phyloP scores from a whole-genome alignment of 352 stramenopile species.

The Saprolegnia diclina region DNA sequence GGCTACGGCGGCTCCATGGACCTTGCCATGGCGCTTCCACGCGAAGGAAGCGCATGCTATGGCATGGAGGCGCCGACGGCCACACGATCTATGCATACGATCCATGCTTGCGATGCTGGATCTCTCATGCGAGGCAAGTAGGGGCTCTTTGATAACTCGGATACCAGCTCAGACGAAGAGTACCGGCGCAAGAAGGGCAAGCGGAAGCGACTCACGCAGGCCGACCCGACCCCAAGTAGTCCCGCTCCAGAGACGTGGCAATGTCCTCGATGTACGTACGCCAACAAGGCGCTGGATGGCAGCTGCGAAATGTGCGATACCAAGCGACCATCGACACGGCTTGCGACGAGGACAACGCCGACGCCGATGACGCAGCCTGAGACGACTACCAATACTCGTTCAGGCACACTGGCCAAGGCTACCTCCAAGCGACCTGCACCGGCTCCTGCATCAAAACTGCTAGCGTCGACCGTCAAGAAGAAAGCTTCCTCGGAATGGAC shows the following conservation, averaged over 20 bases:
- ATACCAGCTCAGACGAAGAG: constrained; percentile 25
- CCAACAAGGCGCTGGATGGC: constrained; percentile 33
- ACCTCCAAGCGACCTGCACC: constrained; percentile 1
- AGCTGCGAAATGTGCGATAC: constrained; percentile 44
- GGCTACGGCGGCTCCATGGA: too few species aligned
- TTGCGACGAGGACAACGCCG: neutral
- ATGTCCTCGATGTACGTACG: constrained; percentile 44
- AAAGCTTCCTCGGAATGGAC: constrained; percentile 26
- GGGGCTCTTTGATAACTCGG: constrained; percentile 10
- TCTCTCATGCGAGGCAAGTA: neutral
- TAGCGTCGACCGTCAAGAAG: constrained; percentile 27
- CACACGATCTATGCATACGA: too few species aligned
- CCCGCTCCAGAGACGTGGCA: constrained; percentile 29
- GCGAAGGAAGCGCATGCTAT: too few species aligned
- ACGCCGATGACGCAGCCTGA: constrained; percentile 30
- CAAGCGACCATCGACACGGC: constrained; percentile 14
- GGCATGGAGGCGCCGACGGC: too few species aligned
- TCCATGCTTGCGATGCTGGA: too few species aligned
- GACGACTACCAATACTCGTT: constrained; percentile 43
- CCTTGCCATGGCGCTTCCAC: too few species aligned
- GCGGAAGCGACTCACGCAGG: constrained; percentile 11
- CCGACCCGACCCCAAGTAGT: neutral
- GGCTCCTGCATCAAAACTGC: constrained; percentile 7
- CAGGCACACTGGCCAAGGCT: neutral
- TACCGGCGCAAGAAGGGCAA: constrained; percentile 22